phyloP scores from a whole-genome alignment of 805 yeast genomes.

The Cyberlindnera maritima region DNA sequence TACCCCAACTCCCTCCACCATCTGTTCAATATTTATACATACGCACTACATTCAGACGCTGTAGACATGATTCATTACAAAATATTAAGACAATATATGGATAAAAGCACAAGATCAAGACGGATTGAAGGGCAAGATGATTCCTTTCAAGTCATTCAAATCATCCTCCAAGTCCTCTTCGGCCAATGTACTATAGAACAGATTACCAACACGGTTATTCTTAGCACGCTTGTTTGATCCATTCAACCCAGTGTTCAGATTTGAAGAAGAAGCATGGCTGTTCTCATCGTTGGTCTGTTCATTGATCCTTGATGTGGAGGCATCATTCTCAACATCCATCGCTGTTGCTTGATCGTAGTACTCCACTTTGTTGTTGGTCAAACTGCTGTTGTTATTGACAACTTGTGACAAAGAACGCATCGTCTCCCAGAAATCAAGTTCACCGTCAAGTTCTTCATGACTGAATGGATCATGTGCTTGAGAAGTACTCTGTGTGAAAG shows the following conservation, averaged over 20 bases:
- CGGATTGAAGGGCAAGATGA: conserved; percentile 26
- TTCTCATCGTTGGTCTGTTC: no score
- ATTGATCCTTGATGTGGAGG: no score
- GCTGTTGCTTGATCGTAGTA: conserved; percentile 1
- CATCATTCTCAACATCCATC: conserved; percentile 5
- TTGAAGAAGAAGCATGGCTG: no score
- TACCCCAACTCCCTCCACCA: not conserved
- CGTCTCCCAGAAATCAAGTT: conserved; percentile 69
- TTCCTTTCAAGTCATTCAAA: conserved; percentile 19
- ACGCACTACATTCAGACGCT: not conserved
- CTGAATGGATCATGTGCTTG: conserved; percentile 18
- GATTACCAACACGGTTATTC: conserved; percentile 2
- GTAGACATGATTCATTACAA: not conserved
- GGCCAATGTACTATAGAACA: conserved; percentile 12
- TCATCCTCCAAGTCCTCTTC: conserved; percentile 26
- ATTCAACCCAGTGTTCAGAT: not conserved
- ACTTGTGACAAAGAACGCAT: conserved; percentile 53
- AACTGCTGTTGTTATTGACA: conserved; percentile 25
- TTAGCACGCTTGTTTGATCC: not conserved
- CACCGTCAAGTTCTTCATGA: conserved; percentile 55
- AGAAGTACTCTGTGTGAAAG: conserved; percentile 8
- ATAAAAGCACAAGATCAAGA: conserved; percentile 12
- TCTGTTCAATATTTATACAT: not conserved
- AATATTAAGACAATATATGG: not conserved
- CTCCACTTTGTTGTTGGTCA: conserved; percentile 7